A percentile compares a stretch with the other conserved stretches of the same genome.
phyloP scores from a whole-genome alignment of 495 filamentous ascomycete genomes.

The Glonium stellatum region DNA sequence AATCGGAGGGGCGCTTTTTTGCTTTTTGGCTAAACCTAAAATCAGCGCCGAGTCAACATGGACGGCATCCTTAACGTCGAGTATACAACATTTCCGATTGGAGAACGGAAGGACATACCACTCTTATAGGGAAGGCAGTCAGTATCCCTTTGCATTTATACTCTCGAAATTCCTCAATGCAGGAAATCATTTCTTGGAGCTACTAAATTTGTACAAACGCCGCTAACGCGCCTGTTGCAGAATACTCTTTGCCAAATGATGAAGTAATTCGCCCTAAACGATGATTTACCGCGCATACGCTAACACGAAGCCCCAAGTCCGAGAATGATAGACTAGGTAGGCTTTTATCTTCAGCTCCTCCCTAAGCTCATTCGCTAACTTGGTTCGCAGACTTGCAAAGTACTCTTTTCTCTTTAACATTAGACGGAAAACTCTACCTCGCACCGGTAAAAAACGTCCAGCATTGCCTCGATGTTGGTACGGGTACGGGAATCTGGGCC shows the following conservation, averaged over 20 bases:
- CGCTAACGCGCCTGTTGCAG: background rate
- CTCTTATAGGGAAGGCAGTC: background rate
- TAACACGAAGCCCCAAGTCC: background rate
- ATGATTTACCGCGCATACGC: background rate
- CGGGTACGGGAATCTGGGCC: conserved; percentile 23
- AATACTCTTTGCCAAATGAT: background rate
- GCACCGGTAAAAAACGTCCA: conserved; percentile 37
- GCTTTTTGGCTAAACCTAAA: background rate
- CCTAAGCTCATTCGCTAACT: background rate
- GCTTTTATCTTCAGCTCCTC: background rate
- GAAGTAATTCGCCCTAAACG: background rate
- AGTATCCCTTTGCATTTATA: background rate
- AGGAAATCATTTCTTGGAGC: too few species aligned
- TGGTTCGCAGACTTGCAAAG: conserved; percentile 52
- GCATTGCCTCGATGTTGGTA: conserved; percentile 20
- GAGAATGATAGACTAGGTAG: background rate
- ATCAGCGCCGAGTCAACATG: background rate
- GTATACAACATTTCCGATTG: conserved; percentile 1
- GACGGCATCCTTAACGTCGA: conserved; percentile 3
- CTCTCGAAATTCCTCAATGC: too few species aligned
- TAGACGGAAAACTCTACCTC: conserved; percentile 47
- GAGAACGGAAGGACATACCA: conserved; percentile 2
- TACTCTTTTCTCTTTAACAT: conserved; percentile 48
- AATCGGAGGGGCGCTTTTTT: background rate
- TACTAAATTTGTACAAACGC: too few species aligned